Percentiles rank a stretch among this genome's conserved stretches.
Evolutionary conservation across 2,329 filamentous ascomycete genomes (phyloP).

Genomic region (Penicillium sp.): DNA sequence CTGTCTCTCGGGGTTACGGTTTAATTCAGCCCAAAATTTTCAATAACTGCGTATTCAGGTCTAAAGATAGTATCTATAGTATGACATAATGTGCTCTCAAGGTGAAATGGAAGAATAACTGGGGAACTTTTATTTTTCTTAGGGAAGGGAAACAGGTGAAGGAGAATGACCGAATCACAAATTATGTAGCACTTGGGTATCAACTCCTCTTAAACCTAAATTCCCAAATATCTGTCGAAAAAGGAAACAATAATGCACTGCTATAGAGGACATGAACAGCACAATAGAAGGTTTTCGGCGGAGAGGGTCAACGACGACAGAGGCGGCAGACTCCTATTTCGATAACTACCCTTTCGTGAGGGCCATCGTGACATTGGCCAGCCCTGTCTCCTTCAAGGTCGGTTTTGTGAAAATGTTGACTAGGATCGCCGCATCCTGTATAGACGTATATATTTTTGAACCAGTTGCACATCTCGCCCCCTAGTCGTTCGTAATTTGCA

Average conservation of each 20-base stretch:
- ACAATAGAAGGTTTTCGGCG: neutral
- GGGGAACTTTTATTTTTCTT: neutral
- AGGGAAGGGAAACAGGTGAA: neutral
- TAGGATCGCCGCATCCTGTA: slow-evolving; percentile 64
- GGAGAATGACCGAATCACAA: neutral
- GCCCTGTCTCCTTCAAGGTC: slow-evolving; percentile 60
- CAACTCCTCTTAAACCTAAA: neutral
- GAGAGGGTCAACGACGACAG: slow-evolving; percentile 37
- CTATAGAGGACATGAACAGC: neutral
- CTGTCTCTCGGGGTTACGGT: neutral
- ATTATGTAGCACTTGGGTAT: neutral
- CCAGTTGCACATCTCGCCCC: slow-evolving; percentile 52
- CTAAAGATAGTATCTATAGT: neutral
- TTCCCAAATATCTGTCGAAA: neutral
- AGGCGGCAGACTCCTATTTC: slow-evolving; percentile 60
- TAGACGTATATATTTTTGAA: slow-evolving; percentile 77
- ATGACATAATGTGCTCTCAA: neutral
- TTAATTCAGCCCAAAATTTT: neutral
- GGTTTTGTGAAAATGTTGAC: slow-evolving; percentile 67
- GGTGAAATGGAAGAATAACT: neutral
- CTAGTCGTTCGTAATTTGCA: neutral
- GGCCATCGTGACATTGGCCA: slow-evolving; percentile 57
- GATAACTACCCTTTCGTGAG: slow-evolving; percentile 72
- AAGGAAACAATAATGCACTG: neutral
- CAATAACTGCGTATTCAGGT: neutral